Percentiles rank a stretch among this genome's conserved stretches.
These are phyloP conservation scores for Zygoascus ofunaensis DNA, from an alignment of 805 yeast species.

Conservation along the genomic window DNA sequence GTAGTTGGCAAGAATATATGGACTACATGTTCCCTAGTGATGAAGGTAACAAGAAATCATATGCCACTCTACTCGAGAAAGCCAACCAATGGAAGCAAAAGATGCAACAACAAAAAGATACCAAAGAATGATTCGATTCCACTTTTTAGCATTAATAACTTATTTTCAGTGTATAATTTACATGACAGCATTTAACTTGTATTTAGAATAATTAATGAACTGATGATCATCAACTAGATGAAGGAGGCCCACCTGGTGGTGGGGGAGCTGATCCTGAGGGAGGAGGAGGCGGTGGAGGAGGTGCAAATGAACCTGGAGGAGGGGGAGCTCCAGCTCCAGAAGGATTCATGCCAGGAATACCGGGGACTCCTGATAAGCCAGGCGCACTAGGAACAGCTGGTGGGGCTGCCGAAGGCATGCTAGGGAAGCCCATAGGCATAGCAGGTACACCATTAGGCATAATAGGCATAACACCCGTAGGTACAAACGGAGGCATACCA, in stretches of 20 bases:
- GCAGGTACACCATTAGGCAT: conserved; percentile 26
- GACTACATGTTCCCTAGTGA: conserved; percentile 67
- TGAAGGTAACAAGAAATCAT: conserved; percentile 21
- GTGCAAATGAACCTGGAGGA: conserved; percentile 10
- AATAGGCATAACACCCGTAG: conserved; percentile 4
- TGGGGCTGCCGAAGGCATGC: conserved; percentile 18
- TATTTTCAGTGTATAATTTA: no score
- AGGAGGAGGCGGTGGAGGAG: conserved; percentile 17
- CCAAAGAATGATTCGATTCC: no score
- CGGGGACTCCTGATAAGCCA: conserved; percentile 14
- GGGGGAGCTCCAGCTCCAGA: conserved; percentile 9
- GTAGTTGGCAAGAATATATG: conserved; percentile 43
- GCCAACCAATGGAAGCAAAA: conserved; percentile 42
- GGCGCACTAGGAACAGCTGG: conserved; percentile 13
- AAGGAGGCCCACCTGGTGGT: no score
- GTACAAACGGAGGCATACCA: not conserved
- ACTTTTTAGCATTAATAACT: no score
- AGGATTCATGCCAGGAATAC: not conserved
- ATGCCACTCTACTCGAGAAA: conserved; percentile 34
- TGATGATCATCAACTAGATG: no score
- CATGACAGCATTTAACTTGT: no score
- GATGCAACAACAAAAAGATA: conserved; percentile 8
- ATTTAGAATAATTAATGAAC: no score
- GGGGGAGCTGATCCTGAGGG: conserved; percentile 14
- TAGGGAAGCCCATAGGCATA: no score